These are phyloP conservation scores for Tylopilus orsonianus DNA, from an alignment of 1,284 basidiomycete species.

Conservation along the genomic window DNA sequence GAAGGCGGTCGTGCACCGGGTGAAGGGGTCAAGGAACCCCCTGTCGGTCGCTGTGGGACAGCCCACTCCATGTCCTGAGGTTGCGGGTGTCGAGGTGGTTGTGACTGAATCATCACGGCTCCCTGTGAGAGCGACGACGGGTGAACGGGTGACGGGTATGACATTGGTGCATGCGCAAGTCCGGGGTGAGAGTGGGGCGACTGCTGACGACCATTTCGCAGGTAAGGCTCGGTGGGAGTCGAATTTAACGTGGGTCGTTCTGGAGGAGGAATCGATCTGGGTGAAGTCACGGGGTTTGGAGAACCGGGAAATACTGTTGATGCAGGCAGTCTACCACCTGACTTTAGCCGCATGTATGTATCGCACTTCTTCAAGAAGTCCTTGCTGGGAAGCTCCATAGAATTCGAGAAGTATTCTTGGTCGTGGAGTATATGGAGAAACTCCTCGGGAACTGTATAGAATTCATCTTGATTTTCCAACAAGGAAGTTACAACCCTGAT, in stretches of 20 bases:
- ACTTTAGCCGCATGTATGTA: slow-evolving; percentile 61
- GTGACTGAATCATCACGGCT: slow-evolving; percentile 43
- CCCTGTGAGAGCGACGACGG: slow-evolving; percentile 44
- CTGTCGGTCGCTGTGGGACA: slow-evolving; percentile 43
- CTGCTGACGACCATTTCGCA: slow-evolving; percentile 47
- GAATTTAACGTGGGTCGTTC: slow-evolving; percentile 38
- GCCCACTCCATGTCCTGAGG: slow-evolving; percentile 52
- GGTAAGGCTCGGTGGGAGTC: slow-evolving; percentile 39
- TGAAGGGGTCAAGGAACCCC: slow-evolving; percentile 39
- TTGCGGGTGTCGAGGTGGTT: slow-evolving; percentile 38
- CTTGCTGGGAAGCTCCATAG: slow-evolving; percentile 81
- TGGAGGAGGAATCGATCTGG: slow-evolving; percentile 29
- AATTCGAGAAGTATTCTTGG: slow-evolving; percentile 82
- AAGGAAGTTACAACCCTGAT: slow-evolving; percentile 84
- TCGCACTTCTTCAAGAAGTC: slow-evolving; percentile 91
- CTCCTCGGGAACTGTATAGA: slow-evolving; percentile 86
- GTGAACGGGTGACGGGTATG: slow-evolving; percentile 40
- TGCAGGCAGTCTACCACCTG: slow-evolving; percentile 43
- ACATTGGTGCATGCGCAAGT: slow-evolving; percentile 42
- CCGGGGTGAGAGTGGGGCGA: slow-evolving; percentile 41
- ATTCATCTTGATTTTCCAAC: slow-evolving; percentile 93
- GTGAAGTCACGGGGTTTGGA: slow-evolving; percentile 26
- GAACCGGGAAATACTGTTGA: slow-evolving; percentile 36
- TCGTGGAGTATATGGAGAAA: slow-evolving; percentile 81
- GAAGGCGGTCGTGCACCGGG: slow-evolving; percentile 57